A percentile compares a stretch with the other conserved stretches of the same genome.
These are phyloP conservation scores for Candida peoriensis DNA, from an alignment of 805 yeast genomes.

Conservation along the genomic window DNA sequence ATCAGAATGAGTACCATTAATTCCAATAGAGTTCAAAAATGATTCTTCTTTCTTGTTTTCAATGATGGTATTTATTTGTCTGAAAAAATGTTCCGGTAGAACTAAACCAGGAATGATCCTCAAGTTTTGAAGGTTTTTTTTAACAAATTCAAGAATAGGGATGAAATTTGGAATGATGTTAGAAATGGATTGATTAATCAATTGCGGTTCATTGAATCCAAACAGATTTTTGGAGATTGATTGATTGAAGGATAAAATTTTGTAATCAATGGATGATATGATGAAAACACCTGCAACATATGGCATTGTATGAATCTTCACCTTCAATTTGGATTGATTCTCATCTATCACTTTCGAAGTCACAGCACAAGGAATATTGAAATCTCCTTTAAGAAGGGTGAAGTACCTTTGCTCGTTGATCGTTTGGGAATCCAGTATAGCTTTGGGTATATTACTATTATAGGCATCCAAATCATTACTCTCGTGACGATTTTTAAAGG, in stretches of 20 bases:
- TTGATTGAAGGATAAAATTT: constrained; percentile 67
- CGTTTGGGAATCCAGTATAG: constrained; percentile 31
- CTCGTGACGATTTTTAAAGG: constrained; percentile 8
- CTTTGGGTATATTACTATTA: constrained; percentile 17
- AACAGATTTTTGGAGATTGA: constrained; percentile 76
- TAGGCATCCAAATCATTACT: constrained; percentile 6
- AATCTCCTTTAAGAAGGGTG: constrained; percentile 43
- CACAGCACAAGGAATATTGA: constrained; percentile 68
- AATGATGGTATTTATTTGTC: constrained; percentile 44
- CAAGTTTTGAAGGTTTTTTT: constrained; percentile 33
- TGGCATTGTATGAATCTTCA: constrained; percentile 73
- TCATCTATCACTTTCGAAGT: constrained; percentile 55
- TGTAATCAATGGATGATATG: constrained; percentile 39
- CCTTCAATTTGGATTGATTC: constrained; percentile 39
- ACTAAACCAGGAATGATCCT: constrained; percentile 62
- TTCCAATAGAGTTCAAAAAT: constrained; percentile 60
- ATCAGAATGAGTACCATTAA: constrained; percentile 64
- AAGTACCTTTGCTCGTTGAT: constrained; percentile 61
- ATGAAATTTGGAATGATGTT: constrained; percentile 60
- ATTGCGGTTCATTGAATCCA: constrained; percentile 49
- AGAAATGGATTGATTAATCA: constrained; percentile 46
- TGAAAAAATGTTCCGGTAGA: constrained; percentile 85
- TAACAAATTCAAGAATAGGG: constrained; percentile 28
- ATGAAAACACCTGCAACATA: constrained; percentile 85
- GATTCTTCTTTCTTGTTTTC: constrained; percentile 38